Conservation (phyloP, 2,329 filamentous ascomycete species). For the Tolypocladium album region DNA sequence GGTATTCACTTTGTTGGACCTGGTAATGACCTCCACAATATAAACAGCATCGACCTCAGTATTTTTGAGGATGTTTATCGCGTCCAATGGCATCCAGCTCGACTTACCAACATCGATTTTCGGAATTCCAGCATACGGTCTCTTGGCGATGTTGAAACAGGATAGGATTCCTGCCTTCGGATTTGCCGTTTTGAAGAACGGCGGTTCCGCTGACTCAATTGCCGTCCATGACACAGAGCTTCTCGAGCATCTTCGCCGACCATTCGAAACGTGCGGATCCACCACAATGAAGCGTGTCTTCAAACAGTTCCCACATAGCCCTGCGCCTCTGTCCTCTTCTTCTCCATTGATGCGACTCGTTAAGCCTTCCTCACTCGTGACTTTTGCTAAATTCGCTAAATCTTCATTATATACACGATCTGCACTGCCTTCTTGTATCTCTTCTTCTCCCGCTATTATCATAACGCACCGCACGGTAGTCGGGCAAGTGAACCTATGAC, state of each 20-base stretch:
- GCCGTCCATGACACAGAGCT: not conserved
- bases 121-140: not conserved
- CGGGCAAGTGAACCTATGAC: not conserved
- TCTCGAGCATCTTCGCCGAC: not conserved
- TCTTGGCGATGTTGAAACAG: not conserved
- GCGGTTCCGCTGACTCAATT: not conserved
- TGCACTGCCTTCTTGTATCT: too few relatives aligned
- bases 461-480: not conserved
- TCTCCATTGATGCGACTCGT: too few relatives aligned
- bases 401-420: too few relatives aligned
- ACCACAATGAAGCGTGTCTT: not conserved
- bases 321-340: not conserved
- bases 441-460: too few relatives aligned
- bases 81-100: not conserved
- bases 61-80: not conserved
- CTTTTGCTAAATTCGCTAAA: too few relatives aligned
- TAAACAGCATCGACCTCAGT: not conserved
- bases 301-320: not conserved
- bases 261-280: not conserved
- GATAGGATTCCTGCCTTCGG: not conserved
- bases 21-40: not conserved
- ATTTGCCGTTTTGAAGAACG: not conserved
- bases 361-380: too few relatives aligned
- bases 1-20: not conserved
- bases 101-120: not conserved